Evolutionary conservation across 1,284 basidiomycete species (phyloP).

Genomic region (Rhodofomes roseus): DNA sequence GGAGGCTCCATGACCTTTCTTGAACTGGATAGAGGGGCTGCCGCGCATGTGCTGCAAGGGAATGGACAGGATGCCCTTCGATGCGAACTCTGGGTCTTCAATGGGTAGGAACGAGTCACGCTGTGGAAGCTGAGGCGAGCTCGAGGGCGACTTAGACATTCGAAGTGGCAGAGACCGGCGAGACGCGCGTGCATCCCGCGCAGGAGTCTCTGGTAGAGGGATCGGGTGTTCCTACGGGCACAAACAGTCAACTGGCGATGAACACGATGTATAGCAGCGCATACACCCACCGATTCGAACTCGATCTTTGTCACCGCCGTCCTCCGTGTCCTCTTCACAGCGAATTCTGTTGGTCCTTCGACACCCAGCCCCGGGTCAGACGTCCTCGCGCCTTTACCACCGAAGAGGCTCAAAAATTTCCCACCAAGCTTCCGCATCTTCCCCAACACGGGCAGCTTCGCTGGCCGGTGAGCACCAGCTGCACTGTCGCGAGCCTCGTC

Average conservation of each 20-base stretch:
- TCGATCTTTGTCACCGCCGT: slow-evolving; percentile 25
- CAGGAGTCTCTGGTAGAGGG: slow-evolving; percentile 14
- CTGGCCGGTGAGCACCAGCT: not conserved
- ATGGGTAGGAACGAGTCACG: slow-evolving; percentile 10
- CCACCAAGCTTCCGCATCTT: slow-evolving; percentile 26
- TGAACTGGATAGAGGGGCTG: not conserved
- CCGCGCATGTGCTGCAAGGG: slow-evolving; percentile 7
- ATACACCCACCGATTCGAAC: slow-evolving; percentile 25
- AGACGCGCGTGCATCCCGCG: slow-evolving; percentile 14
- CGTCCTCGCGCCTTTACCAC: slow-evolving; percentile 6
- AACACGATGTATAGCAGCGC: not conserved
- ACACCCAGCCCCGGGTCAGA: not conserved
- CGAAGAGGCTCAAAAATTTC: slow-evolving; percentile 25
- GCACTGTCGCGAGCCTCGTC: not conserved
- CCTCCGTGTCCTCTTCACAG: slow-evolving; percentile 15
- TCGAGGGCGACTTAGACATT: not conserved
- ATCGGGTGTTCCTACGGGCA: slow-evolving; percentile 27
- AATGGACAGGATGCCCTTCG: slow-evolving; percentile 6
- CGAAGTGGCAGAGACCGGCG: slow-evolving; percentile 14
- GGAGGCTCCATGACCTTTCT: not conserved
- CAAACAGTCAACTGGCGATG: not conserved
- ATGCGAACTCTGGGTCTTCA: slow-evolving; percentile 2
- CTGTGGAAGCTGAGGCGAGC: not conserved
- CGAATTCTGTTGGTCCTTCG: not conserved
- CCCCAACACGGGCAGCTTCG: slow-evolving; percentile 9